Base-by-base conservation (phyloP, 1,139 yeast species). In the Groenewaldozyma sp. region DNA sequence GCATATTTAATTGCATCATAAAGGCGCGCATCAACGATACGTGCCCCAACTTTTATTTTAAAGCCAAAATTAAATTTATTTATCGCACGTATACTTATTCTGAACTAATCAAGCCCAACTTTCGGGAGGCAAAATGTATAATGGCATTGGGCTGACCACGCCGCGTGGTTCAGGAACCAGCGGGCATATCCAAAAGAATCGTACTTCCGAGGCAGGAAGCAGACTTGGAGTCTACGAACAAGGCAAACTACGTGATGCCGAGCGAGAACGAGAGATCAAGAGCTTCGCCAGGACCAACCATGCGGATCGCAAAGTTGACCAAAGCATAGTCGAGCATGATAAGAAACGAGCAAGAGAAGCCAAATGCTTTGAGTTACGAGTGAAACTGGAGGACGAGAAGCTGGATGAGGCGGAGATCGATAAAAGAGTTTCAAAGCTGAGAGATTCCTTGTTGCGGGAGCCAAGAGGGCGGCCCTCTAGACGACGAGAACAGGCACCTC, bases 141-240 rank as follows among this genome's bases (percentile, higher is more conserved):
- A 77, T 56, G 81, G 83, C 16, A 70, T 81, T 37, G 87, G 87
- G 0, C 64, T 79, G 21, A 68, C 68, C 35, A 73, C 80, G 0
- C 75, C 82, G 0, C 63, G 84, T 41, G 93, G 93, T 0, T 67
- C 82, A 0, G 84, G 84, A 0, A 81, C 91, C 1, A 78, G 81
- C 32, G 93, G 93, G 0, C 70, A 71, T 52, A 68, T 82, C 3
- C 82, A 78, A 53, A 63, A 68, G 41, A 80, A 71, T 47, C 47
- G 65, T 4, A 63, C 74, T 0, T 51, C 64, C 11, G 35, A 55
- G 46, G 37, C 59, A 49, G 42, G 55, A 37, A 45, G 52, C 48
- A 33, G 54, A 19, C 57, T 60, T 2, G 68, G 65, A 13, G 61
- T 59, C 31, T 67, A 56, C 47, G 62, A 58, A 34, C 50, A 58